Conservation (phyloP, 2,329 filamentous ascomycete genomes). For the Colletotrichum tabaci region DNA sequence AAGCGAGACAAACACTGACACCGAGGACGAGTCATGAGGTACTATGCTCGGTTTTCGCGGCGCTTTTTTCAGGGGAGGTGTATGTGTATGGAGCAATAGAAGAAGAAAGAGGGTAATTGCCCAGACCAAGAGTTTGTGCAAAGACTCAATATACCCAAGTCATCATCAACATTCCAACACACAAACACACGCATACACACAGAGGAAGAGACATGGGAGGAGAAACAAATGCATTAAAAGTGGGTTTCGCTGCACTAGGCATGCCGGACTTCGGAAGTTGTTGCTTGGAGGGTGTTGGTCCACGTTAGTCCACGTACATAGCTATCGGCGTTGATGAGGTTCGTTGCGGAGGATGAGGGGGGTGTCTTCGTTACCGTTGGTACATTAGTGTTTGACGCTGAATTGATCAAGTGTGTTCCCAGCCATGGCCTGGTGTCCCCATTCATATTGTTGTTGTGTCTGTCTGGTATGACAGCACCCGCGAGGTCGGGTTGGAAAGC, state of each 20-base stretch:
- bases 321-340: conserved; percentile 11
- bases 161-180: conserved; percentile 26
- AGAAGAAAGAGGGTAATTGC: conserved; percentile 18
- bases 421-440: background rate
- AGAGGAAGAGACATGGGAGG: background rate
- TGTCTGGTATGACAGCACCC: no score
- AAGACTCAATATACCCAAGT: conserved; percentile 40
- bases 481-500: no score
- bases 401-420: background rate
- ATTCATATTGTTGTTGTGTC: background rate
- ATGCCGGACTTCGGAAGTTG: background rate
- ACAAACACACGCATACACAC: background rate
- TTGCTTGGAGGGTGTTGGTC: background rate
- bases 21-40: conserved; percentile 71
- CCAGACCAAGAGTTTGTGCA: conserved; percentile 16
- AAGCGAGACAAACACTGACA: conserved; percentile 79
- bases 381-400: background rate
- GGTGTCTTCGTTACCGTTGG: background rate
- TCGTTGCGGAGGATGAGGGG: background rate
- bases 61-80: background rate
- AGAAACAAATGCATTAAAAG: background rate
- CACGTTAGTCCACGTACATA: background rate
- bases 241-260: background rate
- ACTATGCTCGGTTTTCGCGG: background rate
- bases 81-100: conserved; percentile 15